Percentiles rank a stretch among this genome's conserved stretches.
These are phyloP conservation scores for Kandelia obovata DNA, from an alignment of 345 rosid genomes.

Conservation along the genomic window DNA sequence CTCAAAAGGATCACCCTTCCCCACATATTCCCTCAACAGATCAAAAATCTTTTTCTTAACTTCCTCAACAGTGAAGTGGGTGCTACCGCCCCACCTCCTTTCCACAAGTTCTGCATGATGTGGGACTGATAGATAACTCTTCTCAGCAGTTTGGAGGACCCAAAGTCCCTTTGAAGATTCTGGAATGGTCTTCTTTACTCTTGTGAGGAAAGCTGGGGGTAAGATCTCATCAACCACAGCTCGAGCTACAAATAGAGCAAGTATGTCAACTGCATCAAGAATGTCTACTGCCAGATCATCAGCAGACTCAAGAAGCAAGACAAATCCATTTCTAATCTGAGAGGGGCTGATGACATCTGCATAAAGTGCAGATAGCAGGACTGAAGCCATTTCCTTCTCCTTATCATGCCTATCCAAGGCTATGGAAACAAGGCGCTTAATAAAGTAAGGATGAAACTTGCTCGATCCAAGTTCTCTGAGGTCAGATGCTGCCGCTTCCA, in stretches of 20 bases:
- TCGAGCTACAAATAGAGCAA: conserved; percentile 83
- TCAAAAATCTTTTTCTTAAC: conserved; percentile 82
- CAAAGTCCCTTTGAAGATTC: conserved; percentile 20
- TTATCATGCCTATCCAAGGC: conserved; percentile 98
- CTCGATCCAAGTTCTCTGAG: conserved; percentile 91
- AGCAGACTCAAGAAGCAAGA: conserved; percentile 90
- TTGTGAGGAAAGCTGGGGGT: conserved; percentile 77
- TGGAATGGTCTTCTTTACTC: conserved; percentile 72
- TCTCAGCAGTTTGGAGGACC: conserved; percentile 72
- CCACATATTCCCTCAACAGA: conserved; percentile 79
- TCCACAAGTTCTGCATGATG: conserved; percentile 98
- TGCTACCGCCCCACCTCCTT: conserved; percentile 98
- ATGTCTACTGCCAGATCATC: conserved; percentile 95
- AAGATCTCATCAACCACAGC: conserved; percentile 97
- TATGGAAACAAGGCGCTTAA: conserved; percentile 89
- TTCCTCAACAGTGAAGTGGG: conserved; percentile 86
- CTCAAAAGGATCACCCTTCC: conserved; percentile 77
- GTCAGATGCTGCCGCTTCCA: conserved; percentile 81
- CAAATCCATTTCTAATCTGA: conserved; percentile 89
- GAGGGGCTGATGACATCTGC: conserved; percentile 87
- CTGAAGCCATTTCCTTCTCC: conserved; percentile 99
- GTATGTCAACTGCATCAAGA: conserved; percentile 77
- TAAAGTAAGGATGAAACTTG: conserved; percentile 81
- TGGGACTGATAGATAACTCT: conserved; percentile 94
- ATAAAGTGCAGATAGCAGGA: conserved; percentile 80